A percentile compares a stretch with the other conserved stretches of the same genome.
Conservation (phyloP, 176 grass and related monocot genomes). For the Bolboschoenus planiculmis region DNA sequence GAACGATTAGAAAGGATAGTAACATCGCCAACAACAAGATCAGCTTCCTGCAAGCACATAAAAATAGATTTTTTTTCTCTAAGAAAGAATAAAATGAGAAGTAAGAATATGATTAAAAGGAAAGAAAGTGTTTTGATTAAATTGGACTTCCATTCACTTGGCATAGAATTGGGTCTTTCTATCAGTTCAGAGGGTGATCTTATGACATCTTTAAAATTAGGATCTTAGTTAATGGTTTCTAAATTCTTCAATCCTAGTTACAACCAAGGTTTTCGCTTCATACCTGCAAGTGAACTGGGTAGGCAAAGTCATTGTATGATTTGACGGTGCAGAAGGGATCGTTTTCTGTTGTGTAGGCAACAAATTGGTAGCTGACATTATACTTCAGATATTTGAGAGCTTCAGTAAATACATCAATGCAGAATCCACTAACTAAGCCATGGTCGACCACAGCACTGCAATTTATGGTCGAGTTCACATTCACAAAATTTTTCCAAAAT, state of each 20-base stretch:
- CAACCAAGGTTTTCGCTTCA: neutral
- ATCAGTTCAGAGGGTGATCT: too few relatives aligned
- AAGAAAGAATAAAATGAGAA: neutral
- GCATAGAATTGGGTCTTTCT: neutral
- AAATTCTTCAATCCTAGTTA: neutral
- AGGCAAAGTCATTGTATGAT: constrained; percentile 11
- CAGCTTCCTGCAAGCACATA: constrained; percentile 12
- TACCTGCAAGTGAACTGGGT: constrained; percentile 18
- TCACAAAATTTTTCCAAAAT: constrained; percentile 19
- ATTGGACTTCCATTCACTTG: neutral
- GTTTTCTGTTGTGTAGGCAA: neutral
- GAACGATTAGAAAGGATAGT: constrained; percentile 22
- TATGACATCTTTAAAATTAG: neutral
- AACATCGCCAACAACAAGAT: constrained; percentile 31
- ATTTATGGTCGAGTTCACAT: neutral
- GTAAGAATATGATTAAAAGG: neutral
- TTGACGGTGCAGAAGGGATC: neutral
- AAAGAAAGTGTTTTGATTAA: neutral
- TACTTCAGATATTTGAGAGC: constrained; percentile 5
- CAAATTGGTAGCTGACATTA: constrained; percentile 16
- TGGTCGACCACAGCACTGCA: neutral
- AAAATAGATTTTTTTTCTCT: neutral
- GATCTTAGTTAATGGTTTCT: neutral
- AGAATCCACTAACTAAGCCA: neutral
- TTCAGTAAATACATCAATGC: constrained; percentile 28